These are phyloP conservation scores for Suillus hirtellus DNA, from an alignment of 768 basidiomycete genomes.

Conservation along the genomic window DNA sequence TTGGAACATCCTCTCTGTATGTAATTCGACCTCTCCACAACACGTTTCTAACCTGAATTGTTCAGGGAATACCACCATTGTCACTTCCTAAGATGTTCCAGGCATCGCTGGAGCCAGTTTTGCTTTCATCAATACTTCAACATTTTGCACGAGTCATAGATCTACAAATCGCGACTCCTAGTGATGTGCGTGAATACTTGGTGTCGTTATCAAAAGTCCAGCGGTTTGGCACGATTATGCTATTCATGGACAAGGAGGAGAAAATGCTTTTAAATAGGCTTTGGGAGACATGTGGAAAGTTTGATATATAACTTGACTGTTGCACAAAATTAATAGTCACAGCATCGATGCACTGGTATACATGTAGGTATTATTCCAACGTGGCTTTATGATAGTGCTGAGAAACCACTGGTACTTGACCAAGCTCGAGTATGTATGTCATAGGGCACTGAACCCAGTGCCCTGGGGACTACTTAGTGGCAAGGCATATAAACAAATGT, in stretches of 20 bases:
- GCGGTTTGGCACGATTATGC: conserved; percentile 61
- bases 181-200: conserved; percentile 48
- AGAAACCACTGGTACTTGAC: neutral
- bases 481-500: too few relatives aligned
- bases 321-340: neutral
- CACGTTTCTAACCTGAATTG: neutral
- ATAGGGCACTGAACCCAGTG: too few relatives aligned
- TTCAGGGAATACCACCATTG: conserved; percentile 55
- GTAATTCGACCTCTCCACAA: conserved; percentile 20
- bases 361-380: neutral
- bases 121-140: conserved; percentile 61
- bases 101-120: conserved; percentile 64
- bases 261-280: conserved; percentile 47
- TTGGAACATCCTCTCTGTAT: conserved; percentile 62
- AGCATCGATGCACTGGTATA: neutral
- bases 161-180: conserved; percentile 12
- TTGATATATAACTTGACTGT: neutral
- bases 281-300: conserved; percentile 39
- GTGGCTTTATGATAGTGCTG: neutral
- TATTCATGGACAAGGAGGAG: conserved; percentile 64
- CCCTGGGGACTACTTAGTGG: too few relatives aligned
- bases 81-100: conserved; percentile 64
- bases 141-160: conserved; percentile 40
- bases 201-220: conserved; percentile 52
- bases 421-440: neutral